Evolutionary conservation across 2,329 filamentous ascomycete genomes (phyloP).

Genomic region (Penicillium sp.): DNA sequence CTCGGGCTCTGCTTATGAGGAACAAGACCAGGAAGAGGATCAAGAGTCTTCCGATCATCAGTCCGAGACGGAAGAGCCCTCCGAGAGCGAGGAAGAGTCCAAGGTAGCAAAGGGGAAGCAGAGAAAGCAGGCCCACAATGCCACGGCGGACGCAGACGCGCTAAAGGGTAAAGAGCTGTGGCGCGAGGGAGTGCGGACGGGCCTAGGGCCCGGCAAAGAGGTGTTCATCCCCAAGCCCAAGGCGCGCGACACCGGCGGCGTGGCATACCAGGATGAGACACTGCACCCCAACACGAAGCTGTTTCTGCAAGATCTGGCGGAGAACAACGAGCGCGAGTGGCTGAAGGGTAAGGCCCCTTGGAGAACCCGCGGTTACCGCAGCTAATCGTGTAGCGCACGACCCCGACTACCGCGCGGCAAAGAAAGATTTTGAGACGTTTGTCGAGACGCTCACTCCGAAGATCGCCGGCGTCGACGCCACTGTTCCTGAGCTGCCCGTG

Average conservation of each 20-base stretch:
- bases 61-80: slow-evolving; percentile 18
- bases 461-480: slow-evolving; percentile 70
- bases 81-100: slow-evolving; percentile 14
- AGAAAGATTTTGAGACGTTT: slow-evolving; percentile 79
- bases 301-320: slow-evolving; percentile 58
- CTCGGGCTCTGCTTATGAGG: slow-evolving; percentile 46
- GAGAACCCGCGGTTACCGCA: slow-evolving; percentile 1
- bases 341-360: slow-evolving; percentile 52
- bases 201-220: slow-evolving; percentile 58
- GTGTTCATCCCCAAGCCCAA: slow-evolving; percentile 63
- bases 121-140: background rate
- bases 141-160: slow-evolving; percentile 1
- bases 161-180: slow-evolving; percentile 52
- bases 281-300: slow-evolving; percentile 64
- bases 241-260: slow-evolving; percentile 58
- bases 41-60: slow-evolving; percentile 6
- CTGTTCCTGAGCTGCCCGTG: slow-evolving; percentile 78
- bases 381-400: slow-evolving; percentile 63
- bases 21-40: slow-evolving; percentile 5
- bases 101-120: slow-evolving; percentile 9
- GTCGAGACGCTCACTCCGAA: slow-evolving; percentile 69
- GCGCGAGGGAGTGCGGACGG: slow-evolving; percentile 55
- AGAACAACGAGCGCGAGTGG: slow-evolving; percentile 63
- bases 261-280: slow-evolving; percentile 55
- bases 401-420: slow-evolving; percentile 70